Evolutionary conservation across 148 eudicot genomes (phyloP).

Genomic region (Bassia scoparia): DNA sequence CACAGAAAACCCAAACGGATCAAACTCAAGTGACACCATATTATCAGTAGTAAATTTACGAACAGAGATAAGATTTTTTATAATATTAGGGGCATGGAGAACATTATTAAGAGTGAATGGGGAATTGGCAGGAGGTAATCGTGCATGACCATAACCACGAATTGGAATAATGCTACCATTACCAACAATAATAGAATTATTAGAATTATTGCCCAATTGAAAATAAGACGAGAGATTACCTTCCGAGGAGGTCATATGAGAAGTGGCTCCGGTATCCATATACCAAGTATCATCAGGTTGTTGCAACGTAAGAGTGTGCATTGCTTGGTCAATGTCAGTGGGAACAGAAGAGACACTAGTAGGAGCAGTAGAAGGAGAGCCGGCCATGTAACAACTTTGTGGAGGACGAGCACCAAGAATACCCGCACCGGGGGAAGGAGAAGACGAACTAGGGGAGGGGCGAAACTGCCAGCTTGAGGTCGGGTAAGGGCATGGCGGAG

Average conservation of each 20-base stretch:
- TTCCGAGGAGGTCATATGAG: background rate
- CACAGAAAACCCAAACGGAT: no score
- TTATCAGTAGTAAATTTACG: no score
- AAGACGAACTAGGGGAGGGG: no score
- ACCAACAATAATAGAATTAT: constrained; percentile 7
- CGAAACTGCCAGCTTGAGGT: no score
- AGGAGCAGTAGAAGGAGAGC: no score
- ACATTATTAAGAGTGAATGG: background rate
- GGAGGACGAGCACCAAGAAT: no score
- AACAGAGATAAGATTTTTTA: no score
- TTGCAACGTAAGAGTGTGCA: constrained; percentile 8
- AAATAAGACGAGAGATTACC: background rate
- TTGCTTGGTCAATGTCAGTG: constrained; percentile 3
- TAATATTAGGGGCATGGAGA: constrained; percentile 14
- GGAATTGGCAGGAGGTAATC: background rate
- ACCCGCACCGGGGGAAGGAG: no score
- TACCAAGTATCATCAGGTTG: constrained; percentile 13
- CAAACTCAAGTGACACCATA: no score
- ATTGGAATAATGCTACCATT: constrained; percentile 13
- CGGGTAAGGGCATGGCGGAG: no score
- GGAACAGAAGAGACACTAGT: background rate
- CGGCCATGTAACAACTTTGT: no score
- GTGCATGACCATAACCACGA: background rate
- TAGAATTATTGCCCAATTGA: constrained; percentile 2
- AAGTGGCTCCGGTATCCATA: constrained; percentile 12